Evolutionary conservation across 2,329 filamentous ascomycete species (phyloP), one percentile per base, ranked within the genome.

Genomic region (Lasiodiplodia citricola): DNA sequence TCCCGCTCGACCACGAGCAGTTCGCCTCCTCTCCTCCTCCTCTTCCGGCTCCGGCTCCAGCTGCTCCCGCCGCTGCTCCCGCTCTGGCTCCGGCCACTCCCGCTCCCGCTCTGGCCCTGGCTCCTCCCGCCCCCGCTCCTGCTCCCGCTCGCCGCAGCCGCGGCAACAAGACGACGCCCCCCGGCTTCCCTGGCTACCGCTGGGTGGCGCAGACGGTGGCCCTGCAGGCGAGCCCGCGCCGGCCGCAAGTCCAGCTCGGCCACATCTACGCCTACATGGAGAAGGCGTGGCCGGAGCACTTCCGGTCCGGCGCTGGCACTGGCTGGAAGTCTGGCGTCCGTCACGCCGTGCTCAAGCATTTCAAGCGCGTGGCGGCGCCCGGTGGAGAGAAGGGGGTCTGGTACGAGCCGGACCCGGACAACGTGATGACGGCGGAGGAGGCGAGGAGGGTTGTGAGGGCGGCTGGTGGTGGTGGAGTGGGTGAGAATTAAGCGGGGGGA

Each of bases 161-260:
- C 56, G n/a, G 56, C 56, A 57, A 57, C 31, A 35, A 35, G 31
- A 35, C 31, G 35, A 57, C 56, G 21, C 21, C 56, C n/a, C 37
- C 37, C 16, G 25, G 25, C 58, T 62, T 62, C 58, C 41, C 58
- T 1, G 58, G 58, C 58, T 62, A 62, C 58, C 23, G 58, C 1
- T 21, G n/a, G 58, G 58, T 23, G 1, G 58, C 58, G 1, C 58
- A 50, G 10, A 7, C 28, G 1, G 41, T 50, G 2, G 58, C 41
- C 0, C 41, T 62, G 35, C 35, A 35, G 31, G 14, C 4, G 6
- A 16, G n/a, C 35, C 8, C 38, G 16, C 3, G 13, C 57, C 21
- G 38, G 41, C 41, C 56, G 56, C 5, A n/a, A 1, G 7, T 62
- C 21, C 58, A 37, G 16, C 25, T 62, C 1, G 58, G 23, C 38